phyloP scores from a whole-genome alignment of 2,329 filamentous ascomycete species.

The Pyricularia grisea region DNA sequence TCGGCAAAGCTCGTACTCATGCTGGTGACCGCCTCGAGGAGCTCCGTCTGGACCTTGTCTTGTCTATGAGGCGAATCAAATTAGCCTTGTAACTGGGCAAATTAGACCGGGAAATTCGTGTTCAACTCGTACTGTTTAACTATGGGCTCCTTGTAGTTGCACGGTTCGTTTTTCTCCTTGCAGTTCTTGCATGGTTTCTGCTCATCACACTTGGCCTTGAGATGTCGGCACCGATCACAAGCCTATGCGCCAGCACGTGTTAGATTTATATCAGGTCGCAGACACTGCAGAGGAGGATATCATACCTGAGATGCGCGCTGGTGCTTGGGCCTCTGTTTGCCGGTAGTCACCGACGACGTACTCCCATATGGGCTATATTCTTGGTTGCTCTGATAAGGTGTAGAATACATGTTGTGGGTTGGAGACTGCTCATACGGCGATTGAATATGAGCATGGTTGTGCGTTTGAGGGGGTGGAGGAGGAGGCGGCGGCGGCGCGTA shows the following conservation, averaged over 20 bases:
- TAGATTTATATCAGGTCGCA: no score
- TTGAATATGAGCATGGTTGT: neutral
- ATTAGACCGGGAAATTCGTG: neutral
- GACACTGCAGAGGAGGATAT: neutral
- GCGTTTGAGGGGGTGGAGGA: neutral
- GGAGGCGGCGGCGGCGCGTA: neutral
- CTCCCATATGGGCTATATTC: slow-evolving; percentile 19
- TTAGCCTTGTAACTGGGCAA: neutral
- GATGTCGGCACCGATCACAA: slow-evolving; percentile 78
- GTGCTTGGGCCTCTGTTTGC: slow-evolving; percentile 42
- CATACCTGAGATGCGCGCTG: slow-evolving; percentile 54
- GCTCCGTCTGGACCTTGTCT: slow-evolving; percentile 52
- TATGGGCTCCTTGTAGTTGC: slow-evolving; percentile 82
- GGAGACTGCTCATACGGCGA: slow-evolving; percentile 18
- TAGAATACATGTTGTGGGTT: slow-evolving; percentile 10
- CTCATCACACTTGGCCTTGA: slow-evolving; percentile 91
- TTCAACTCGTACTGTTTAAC: slow-evolving; percentile 68
- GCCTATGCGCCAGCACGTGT: slow-evolving; percentile 42
- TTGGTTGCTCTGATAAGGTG: slow-evolving; percentile 19
- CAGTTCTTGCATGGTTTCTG: slow-evolving; percentile 77
- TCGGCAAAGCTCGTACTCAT: no score
- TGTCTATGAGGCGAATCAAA: neutral
- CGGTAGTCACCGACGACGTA: slow-evolving; percentile 28
- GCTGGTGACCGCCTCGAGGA: slow-evolving; percentile 40
- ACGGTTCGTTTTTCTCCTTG: slow-evolving; percentile 74